These are phyloP conservation scores for Plasmodium inui DNA, from an alignment of 169 alveolate genomes.

Conservation along the genomic window DNA sequence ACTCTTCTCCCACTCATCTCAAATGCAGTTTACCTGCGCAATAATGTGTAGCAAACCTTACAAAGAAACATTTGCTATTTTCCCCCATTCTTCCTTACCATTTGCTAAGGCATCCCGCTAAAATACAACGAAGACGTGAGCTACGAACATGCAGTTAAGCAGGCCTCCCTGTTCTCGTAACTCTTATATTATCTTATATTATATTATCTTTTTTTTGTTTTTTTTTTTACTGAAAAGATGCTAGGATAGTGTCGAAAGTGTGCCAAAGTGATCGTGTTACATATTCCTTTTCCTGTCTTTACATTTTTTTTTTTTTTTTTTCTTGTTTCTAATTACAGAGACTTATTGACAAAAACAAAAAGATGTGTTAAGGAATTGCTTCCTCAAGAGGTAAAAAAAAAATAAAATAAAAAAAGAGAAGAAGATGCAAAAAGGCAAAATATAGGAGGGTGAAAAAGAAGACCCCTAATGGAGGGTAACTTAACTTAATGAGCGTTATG, in stretches of 20 bases:
- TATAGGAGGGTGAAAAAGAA: neutral
- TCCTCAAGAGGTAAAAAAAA: conserved; percentile 62
- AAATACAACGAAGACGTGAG: conserved; percentile 64
- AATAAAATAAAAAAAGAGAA: neutral
- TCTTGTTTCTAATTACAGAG: conserved; percentile 30
- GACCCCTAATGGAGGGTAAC: neutral
- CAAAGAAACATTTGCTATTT: neutral
- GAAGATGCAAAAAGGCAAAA: neutral
- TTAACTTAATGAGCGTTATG: neutral
- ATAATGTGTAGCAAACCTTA: neutral
- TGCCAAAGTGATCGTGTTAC: neutral
- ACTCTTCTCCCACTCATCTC: neutral
- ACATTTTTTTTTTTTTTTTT: neutral
- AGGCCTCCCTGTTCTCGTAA: conserved; percentile 72
- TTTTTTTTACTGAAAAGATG: neutral
- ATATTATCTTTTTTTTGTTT: neutral
- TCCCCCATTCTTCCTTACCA: neutral
- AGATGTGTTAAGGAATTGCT: conserved; percentile 68
- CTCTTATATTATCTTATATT: neutral
- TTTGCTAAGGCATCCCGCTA: conserved; percentile 45
- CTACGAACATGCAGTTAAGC: conserved; percentile 68
- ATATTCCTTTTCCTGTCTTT: neutral
- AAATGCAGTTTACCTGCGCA: neutral
- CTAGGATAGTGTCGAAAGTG: neutral
- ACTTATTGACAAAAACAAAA: conserved; percentile 70